Evolutionary conservation across 148 eudicot species (phyloP).

Genomic region (Oxyria digyna): DNA sequence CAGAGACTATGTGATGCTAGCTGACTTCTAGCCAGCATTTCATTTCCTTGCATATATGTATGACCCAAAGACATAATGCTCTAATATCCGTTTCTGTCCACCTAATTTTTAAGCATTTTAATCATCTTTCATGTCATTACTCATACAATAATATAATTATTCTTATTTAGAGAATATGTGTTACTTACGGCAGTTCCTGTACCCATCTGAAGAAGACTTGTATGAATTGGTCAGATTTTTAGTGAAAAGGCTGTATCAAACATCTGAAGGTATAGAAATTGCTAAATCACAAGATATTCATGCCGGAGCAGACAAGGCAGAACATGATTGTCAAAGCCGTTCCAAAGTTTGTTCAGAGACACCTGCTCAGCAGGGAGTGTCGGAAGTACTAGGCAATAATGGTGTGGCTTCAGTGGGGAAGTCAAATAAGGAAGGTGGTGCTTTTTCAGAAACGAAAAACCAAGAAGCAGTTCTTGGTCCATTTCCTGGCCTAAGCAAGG

Average conservation of each 20-base stretch:
- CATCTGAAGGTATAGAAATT: slow-evolving; percentile 16
- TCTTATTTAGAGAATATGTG: slow-evolving; percentile 20
- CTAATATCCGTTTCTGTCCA: not conserved
- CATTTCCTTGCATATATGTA: not conserved
- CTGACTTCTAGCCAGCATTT: too few species aligned
- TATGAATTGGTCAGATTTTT: slow-evolving; percentile 43
- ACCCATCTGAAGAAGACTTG: slow-evolving; percentile 52
- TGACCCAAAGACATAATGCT: not conserved
- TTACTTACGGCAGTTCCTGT: slow-evolving; percentile 50
- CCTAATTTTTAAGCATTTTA: not conserved
- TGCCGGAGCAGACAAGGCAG: slow-evolving; percentile 7
- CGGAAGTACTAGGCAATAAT: slow-evolving; percentile 11
- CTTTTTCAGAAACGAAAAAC: not conserved
- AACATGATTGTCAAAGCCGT: slow-evolving; percentile 6
- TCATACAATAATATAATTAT: slow-evolving; percentile 4
- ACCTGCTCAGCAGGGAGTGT: slow-evolving; percentile 4
- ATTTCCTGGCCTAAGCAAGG: too few species aligned
- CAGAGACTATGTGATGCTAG: not conserved
- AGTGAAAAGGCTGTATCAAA: slow-evolving; percentile 42
- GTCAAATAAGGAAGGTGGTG: not conserved
- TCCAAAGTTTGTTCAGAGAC: slow-evolving; percentile 7
- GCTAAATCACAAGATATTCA: slow-evolving; percentile 6
- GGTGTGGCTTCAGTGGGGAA: slow-evolving; percentile 2
- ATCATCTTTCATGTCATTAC: slow-evolving; percentile 15
- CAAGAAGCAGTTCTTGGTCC: too few species aligned